These are phyloP conservation scores for Hevea brasiliensis DNA, from an alignment of 345 rosid genomes.

Conservation along the genomic window DNA sequence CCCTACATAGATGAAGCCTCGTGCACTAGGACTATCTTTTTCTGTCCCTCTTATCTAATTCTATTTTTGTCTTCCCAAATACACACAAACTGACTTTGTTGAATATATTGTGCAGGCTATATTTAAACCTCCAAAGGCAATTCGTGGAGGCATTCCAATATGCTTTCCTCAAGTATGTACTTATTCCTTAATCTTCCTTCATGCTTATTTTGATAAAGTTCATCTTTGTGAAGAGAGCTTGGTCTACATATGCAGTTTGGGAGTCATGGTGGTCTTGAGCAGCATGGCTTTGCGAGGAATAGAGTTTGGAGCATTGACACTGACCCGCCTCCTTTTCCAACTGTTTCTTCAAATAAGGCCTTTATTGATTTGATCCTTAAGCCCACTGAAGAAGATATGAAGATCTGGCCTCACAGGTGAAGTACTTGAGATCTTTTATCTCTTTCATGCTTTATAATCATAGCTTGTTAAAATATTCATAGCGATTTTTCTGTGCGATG, in stretches of 20 bases:
- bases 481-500: neutral
- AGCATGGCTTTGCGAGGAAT: slow-evolving; percentile 93
- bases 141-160: slow-evolving; percentile 94
- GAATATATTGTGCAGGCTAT: slow-evolving; percentile 52
- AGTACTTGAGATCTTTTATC: slow-evolving; percentile 11
- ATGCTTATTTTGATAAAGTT: slow-evolving; percentile 26
- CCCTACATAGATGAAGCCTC: neutral
- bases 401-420: slow-evolving; percentile 87
- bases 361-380: slow-evolving; percentile 72
- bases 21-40: neutral
- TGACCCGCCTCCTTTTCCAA: slow-evolving; percentile 72
- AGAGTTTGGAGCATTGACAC: slow-evolving; percentile 76
- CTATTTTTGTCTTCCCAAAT: neutral
- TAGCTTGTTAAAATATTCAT: neutral
- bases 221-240: slow-evolving; percentile 7
- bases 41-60: neutral
- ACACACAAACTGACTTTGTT: neutral
- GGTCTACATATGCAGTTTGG: slow-evolving; percentile 55
- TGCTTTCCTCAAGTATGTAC: slow-evolving; percentile 87
- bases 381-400: slow-evolving; percentile 79
- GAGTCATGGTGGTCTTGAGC: slow-evolving; percentile 65
- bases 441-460: neutral
- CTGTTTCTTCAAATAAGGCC: slow-evolving; percentile 45
- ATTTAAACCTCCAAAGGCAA: slow-evolving; percentile 80
- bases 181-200: slow-evolving; percentile 14